Evolutionary conservation across 371 early-diverging fungal genomes (phyloP), one percentile per base, ranked within the genome.

Genomic region (Zychaea mexicana): DNA sequence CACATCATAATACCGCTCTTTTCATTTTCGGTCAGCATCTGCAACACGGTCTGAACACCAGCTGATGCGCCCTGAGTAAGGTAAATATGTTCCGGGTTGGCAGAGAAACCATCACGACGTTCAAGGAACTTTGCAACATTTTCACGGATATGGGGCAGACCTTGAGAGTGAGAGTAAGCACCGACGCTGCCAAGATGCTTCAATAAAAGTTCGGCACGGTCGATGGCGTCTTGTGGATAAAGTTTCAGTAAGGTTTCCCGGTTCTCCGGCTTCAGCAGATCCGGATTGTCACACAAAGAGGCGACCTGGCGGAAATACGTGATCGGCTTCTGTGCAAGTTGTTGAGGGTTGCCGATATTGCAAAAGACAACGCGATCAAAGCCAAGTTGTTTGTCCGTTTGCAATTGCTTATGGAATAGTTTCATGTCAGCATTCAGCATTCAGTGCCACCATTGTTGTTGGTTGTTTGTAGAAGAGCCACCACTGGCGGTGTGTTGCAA

Each of bases 291-390:
- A 54, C 70, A 69, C 27, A 73, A 57, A 2, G 73, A 73, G 2
- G 73, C 57, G 26, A 73, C 70, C 83, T 97, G 96, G 45, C 98
- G 90, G 83, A 94, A 90, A 71, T 95, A 97, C n/a, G 97, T 94
- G 74, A 97, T 91, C 26, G 98, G 98, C 69, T 86, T 86, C 76
- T 97, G 98, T 39, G 78, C 68, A 13, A 97, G 85, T 72, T 94
- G 93, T 76, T 97, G 97, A 47, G 98, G 98, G 84, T 97, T 97
- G 60, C 98, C 98, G 65, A 97, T 96, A 74, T 97, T 97, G 82
- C 96, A 95, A 69, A 83, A 85, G 22, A 90, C 87, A 64, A 96
- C 85, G 27, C 82, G 68, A 52, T 81, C 77, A 77, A 96, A 97
- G 66, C 55, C 49, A 13, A 49, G 49, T 13, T 19, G 24, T 24